phyloP scores from a whole-genome alignment of 495 filamentous ascomycete genomes.

The Talaromyces liani region DNA sequence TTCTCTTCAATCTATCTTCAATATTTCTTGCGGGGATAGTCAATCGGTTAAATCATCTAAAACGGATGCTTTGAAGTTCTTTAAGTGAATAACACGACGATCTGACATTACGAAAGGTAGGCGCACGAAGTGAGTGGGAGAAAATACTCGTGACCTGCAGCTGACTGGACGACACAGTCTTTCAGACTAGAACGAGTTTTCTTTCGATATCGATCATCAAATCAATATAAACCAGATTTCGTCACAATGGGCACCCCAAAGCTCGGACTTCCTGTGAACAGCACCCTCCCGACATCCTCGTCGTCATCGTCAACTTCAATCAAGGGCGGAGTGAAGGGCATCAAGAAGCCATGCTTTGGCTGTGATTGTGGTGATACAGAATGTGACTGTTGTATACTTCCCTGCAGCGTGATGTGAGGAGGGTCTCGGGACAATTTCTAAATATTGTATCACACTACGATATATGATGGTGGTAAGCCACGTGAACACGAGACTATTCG shows the following conservation, averaged over 20 bases:
- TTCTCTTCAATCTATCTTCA: neutral
- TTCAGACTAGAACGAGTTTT: neutral
- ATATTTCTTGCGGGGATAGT: neutral
- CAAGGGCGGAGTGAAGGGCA: conserved; percentile 33
- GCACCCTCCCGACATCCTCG: conserved; percentile 25
- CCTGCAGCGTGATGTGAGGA: conserved; percentile 35
- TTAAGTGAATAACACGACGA: neutral
- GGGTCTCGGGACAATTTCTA: neutral
- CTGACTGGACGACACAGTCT: neutral
- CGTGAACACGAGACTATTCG: neutral
- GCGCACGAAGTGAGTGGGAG: neutral
- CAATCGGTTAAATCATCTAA: neutral
- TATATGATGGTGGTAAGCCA: neutral
- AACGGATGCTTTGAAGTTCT: too few relatives aligned
- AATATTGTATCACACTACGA: neutral
- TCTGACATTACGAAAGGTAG: neutral
- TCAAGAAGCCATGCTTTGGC: conserved; percentile 37
- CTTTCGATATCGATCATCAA: neutral
- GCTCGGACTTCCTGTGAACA: conserved; percentile 17
- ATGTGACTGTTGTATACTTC: conserved; percentile 34
- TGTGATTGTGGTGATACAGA: conserved; percentile 39
- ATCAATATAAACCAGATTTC: neutral
- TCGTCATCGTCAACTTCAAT: conserved; percentile 20
- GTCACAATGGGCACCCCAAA: neutral
- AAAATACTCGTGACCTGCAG: neutral